Base-by-base conservation (phyloP, 169 alveolate genomes). In the Plasmodium yoelii region DNA sequence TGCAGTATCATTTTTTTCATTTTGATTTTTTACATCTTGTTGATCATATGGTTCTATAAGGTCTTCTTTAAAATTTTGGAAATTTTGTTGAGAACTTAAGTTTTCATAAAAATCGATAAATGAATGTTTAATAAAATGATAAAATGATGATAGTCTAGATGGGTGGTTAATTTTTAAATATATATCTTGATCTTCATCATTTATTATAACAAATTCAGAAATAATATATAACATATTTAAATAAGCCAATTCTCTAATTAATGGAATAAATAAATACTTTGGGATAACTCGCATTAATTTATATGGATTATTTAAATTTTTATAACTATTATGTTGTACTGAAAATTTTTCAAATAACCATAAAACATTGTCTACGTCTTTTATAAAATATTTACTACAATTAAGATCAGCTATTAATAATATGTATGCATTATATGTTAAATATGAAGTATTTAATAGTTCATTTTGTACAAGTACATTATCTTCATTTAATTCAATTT, bases 291-390 rank as follows among this genome's bases (percentile, higher is more conserved):
- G 19, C 51, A 87, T 42, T 44, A 72, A 87, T 6, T 88, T 88
- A 56, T 72, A 67, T 28, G 94, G 91, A 34, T 57, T 69, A 28
- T 80, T 53, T 56, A 73, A 49, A 19, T 84, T 68, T 60, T 55
- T 57, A 68, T 73, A 72, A 12, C 88, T 57, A 22, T 22, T 44
- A 44, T 64, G 86, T 49, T 88, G 93, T 1, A 92, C 26, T 67
- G 96, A 92, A 59, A 92, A 94, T 28, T 90, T 91, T 59, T 92
- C 94, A 72, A 94, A 94, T 34, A 94, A 73, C 93, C 92, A 87
- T 26, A 82, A 65, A 19, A 94, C 86, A 60, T 77, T 92, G 19
- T 56, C 77, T 44, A 57, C 59, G 68, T 92, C 93, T 51, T 86
- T 70, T 19, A 82, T 28, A 56, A 94, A 88, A 75, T 70, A 86